Evolutionary conservation across 2,329 filamentous ascomycete species (phyloP).

Genomic region (Sordariomycetes sp.): DNA sequence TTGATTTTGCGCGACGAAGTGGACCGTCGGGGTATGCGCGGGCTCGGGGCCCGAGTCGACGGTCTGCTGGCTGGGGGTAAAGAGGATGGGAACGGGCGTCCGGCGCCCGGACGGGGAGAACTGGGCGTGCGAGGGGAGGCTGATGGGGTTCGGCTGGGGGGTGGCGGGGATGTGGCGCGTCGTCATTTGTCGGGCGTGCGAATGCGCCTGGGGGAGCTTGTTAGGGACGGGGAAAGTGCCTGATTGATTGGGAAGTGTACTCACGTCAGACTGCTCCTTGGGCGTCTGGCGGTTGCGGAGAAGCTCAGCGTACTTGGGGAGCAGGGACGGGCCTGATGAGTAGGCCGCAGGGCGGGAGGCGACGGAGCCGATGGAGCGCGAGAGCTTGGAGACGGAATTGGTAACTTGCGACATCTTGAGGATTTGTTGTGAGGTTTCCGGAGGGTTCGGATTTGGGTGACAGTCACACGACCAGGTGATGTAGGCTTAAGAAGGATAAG

Average conservation of each 20-base stretch:
- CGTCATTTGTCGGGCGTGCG: not conserved
- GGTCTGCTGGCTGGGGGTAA: not conserved
- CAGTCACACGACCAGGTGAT: no score
- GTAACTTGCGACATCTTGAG: constrained; percentile 34
- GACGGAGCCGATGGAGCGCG: constrained; percentile 29
- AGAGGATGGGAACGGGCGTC: constrained; percentile 4
- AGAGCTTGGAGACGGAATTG: constrained; percentile 32
- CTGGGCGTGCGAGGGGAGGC: not conserved
- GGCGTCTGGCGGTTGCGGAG: constrained; percentile 16
- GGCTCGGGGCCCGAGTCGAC: not conserved
- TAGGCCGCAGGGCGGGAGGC: constrained; percentile 20
- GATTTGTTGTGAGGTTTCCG: not conserved
- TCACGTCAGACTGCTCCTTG: constrained; percentile 24
- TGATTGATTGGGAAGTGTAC: not conserved
- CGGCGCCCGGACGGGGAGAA: not conserved
- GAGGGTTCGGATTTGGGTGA: constrained; percentile 13
- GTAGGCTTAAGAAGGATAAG: not conserved
- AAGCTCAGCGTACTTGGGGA: constrained; percentile 34
- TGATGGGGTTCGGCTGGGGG: not conserved
- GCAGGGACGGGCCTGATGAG: constrained; percentile 21
- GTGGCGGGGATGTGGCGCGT: constrained; percentile 1
- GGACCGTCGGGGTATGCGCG: not conserved
- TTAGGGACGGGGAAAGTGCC: not conserved
- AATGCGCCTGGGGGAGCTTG: not conserved
- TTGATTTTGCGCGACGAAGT: not conserved